Percentiles rank a stretch among this genome's conserved stretches.
Conservation (phyloP, 176 grass and related monocot genomes). For the Cenchrus fungigraminus region DNA sequence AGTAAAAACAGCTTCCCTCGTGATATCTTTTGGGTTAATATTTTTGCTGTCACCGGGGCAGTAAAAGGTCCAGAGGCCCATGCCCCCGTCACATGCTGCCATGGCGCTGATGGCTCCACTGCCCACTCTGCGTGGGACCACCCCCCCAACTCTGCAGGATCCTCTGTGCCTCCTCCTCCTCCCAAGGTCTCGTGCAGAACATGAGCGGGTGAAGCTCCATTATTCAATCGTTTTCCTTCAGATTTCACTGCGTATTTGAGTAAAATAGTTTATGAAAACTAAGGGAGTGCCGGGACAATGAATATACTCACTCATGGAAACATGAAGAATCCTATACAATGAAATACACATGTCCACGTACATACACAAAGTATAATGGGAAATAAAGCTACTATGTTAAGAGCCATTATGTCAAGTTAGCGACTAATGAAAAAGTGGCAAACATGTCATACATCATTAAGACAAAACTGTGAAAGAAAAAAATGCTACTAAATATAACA, state of each 20-base stretch:
- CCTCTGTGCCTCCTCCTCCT: constrained; percentile 27
- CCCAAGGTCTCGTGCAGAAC: background rate
- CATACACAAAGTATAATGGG: no score
- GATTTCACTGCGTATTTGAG: no score
- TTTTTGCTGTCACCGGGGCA: constrained; percentile 24
- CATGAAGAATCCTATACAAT: no score
- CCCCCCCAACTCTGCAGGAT: background rate
- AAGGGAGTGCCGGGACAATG: no score
- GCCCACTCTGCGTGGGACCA: constrained; percentile 51
- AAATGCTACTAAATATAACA: background rate
- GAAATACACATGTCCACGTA: no score
- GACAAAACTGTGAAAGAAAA: no score
- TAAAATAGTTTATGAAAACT: no score
- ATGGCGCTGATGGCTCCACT: constrained; percentile 30
- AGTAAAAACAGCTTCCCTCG: constrained; percentile 37
- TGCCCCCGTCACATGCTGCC: constrained; percentile 53
- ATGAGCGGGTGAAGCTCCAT: no score
- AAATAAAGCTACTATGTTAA: no score
- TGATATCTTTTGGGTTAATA: constrained; percentile 39
- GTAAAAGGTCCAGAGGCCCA: constrained; percentile 55
- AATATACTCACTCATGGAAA: no score
- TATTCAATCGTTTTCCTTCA: background rate
- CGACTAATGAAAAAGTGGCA: background rate
- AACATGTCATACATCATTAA: background rate
- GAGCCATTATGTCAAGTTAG: no score